phyloP scores from a whole-genome alignment of 495 filamentous ascomycete species.

The Beverwykella pulmonaria region DNA sequence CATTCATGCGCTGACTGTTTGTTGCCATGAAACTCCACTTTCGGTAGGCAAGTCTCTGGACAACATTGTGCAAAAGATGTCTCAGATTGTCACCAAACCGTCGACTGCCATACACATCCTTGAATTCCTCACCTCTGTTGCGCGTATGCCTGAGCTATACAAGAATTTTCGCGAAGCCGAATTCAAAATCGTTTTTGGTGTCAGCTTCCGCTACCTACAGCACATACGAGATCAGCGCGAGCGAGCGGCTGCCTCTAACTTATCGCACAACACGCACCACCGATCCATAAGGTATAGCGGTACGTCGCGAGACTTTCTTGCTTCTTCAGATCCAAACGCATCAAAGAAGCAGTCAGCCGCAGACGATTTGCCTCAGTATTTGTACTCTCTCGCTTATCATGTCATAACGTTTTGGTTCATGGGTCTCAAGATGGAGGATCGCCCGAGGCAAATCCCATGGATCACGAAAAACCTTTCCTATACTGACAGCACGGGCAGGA shows the following conservation, averaged over 20 bases:
- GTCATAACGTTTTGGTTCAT: conserved; percentile 97
- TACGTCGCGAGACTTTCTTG: conserved; percentile 48
- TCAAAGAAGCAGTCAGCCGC: conserved; percentile 24
- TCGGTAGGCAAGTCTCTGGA: conserved; percentile 80
- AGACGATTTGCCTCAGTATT: conserved; percentile 82
- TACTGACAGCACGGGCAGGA: conserved; percentile 69
- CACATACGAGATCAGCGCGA: conserved; percentile 62
- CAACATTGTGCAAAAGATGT: conserved; percentile 85
- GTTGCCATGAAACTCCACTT: conserved; percentile 86
- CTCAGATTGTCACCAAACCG: conserved; percentile 90
- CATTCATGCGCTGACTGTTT: conserved; percentile 91
- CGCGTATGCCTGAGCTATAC: conserved; percentile 81
- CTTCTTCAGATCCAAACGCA: conserved; percentile 30
- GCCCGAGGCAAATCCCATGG: conserved; percentile 82
- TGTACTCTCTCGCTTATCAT: conserved; percentile 89
- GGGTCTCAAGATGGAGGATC: conserved; percentile 78
- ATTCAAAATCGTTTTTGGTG: conserved; percentile 88
- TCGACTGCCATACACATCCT: conserved; percentile 90
- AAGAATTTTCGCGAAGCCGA: conserved; percentile 85
- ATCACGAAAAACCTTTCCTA: conserved; percentile 85
- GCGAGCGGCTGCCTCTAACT: conserved; percentile 40
- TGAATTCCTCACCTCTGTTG: conserved; percentile 86
- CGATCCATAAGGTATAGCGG: conserved; percentile 48
- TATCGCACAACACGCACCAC: conserved; percentile 17
- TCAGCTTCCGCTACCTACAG: conserved; percentile 90